These are phyloP conservation scores for Zymoseptoria passerinii DNA, from an alignment of 2,329 filamentous ascomycete genomes.

Conservation along the genomic window DNA sequence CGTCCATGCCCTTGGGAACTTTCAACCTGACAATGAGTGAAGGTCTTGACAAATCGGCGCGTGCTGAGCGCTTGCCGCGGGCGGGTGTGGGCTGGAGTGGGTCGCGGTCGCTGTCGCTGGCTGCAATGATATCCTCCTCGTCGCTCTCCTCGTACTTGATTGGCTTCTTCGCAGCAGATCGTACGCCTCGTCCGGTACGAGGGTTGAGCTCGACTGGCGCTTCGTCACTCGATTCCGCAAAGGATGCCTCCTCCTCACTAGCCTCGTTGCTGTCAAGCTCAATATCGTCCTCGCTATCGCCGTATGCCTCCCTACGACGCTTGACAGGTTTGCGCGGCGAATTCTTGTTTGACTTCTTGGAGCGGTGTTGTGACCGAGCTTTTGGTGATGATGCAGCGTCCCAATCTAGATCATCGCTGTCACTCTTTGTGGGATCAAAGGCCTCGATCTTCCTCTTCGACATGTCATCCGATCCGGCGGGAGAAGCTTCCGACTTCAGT, in stretches of 20 bases:
- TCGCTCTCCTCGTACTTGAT: constrained; percentile 49
- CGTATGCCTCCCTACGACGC: constrained; percentile 32
- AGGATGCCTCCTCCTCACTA: constrained; percentile 35
- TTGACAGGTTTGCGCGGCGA: constrained; percentile 21
- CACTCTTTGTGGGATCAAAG: constrained; percentile 30
- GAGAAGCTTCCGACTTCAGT: neutral
- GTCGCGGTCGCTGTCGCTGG: constrained; percentile 28
- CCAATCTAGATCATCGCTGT: constrained; percentile 33
- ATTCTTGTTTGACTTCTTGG: constrained; percentile 20
- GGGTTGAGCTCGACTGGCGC: constrained; percentile 48
- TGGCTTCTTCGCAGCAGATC: constrained; percentile 47
- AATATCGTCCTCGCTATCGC: constrained; percentile 41
- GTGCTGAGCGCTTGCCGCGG: constrained; percentile 6
- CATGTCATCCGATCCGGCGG: neutral
- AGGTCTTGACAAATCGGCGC: constrained; percentile 6
- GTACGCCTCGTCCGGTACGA: constrained; percentile 46
- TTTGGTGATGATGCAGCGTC: constrained; percentile 17
- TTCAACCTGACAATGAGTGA: constrained; percentile 36
- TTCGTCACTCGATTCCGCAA: constrained; percentile 38
- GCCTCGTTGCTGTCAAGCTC: constrained; percentile 31
- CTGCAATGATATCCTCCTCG: constrained; percentile 39
- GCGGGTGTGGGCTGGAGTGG: constrained; percentile 12
- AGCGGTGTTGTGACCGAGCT: constrained; percentile 17
- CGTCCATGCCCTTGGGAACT: constrained; percentile 21
- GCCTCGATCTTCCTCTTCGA: constrained; percentile 32